Percentiles rank a stretch among this genome's conserved stretches.
Conservation (phyloP, 306 rosid genomes). For the Biancaea sappan region DNA sequence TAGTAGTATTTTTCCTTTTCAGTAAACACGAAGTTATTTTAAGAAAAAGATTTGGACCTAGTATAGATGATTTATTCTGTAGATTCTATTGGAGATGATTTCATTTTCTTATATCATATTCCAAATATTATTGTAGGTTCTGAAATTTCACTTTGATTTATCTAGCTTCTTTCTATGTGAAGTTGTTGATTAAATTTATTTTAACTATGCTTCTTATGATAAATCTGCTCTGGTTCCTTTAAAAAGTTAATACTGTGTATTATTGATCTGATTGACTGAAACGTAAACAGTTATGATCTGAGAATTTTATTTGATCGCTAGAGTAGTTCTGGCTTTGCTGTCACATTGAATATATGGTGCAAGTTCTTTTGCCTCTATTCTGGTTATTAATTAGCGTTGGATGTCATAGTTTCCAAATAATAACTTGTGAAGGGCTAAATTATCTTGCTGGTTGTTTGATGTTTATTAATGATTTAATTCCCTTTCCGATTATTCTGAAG, state of each 20-base stretch:
- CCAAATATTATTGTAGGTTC: background rate
- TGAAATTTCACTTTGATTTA: too few relatives aligned
- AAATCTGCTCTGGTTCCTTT: constrained; percentile 8
- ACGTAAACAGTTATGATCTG: background rate
- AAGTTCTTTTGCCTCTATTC: constrained; percentile 13
- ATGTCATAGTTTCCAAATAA: background rate
- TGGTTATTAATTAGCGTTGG: background rate
- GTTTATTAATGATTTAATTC: background rate
- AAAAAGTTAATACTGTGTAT: background rate
- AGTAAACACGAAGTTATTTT: background rate
- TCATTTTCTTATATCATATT: constrained; percentile 10
- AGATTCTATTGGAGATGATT: constrained; percentile 35
- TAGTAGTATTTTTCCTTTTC: background rate
- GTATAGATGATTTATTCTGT: constrained; percentile 17
- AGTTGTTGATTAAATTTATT: constrained; percentile 11
- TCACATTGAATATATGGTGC: constrained; percentile 5
- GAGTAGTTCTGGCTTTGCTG: too few relatives aligned
- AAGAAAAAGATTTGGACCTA: background rate
- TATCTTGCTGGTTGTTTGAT: constrained; percentile 1
- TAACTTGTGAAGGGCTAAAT: background rate
- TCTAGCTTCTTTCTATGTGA: background rate
- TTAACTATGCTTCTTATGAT: background rate
- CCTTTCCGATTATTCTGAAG: constrained; percentile 41
- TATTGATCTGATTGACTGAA: background rate
- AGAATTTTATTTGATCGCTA: too few relatives aligned